Conservation (phyloP, 805 yeast genomes). For the Yamadazyma kitorensis region DNA sequence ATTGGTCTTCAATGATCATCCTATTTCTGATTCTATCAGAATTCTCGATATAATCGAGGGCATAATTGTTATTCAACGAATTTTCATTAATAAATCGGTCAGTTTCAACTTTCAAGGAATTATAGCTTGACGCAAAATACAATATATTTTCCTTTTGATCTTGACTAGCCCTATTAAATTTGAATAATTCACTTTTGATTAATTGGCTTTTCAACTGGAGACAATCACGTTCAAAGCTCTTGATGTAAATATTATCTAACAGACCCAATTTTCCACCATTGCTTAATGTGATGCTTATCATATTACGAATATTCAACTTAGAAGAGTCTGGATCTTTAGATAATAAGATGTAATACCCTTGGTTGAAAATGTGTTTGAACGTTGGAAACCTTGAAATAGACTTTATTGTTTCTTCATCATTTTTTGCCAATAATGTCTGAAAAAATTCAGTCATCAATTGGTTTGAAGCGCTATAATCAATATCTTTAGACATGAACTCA, state of each 20-base stretch:
- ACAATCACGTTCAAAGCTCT: slow-evolving; percentile 35
- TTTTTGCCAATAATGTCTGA: slow-evolving; percentile 24
- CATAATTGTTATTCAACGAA: slow-evolving; percentile 31
- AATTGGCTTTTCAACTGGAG: slow-evolving; percentile 31
- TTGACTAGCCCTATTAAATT: slow-evolving; percentile 53
- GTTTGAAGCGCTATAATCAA: slow-evolving; percentile 15
- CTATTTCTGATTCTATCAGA: slow-evolving; percentile 64
- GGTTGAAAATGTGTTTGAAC: slow-evolving; percentile 23
- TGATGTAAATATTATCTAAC: slow-evolving; percentile 31
- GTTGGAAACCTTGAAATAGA: slow-evolving; percentile 28
- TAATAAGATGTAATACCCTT: slow-evolving; percentile 21
- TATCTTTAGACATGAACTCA: slow-evolving; percentile 14
- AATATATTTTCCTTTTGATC: slow-evolving; percentile 63
- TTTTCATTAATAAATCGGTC: slow-evolving; percentile 28
- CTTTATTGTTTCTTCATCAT: slow-evolving; percentile 36
- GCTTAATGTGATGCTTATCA: slow-evolving; percentile 30
- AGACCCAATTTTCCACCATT: slow-evolving; percentile 35
- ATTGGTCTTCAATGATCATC: slow-evolving; percentile 52
- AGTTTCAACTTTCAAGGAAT: slow-evolving; percentile 43
- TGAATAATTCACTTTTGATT: slow-evolving; percentile 44
- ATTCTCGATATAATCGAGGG: slow-evolving; percentile 69
- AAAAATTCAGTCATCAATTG: slow-evolving; percentile 29
- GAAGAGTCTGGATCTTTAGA: slow-evolving; percentile 17
- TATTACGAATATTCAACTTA: slow-evolving; percentile 24
- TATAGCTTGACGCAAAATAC: slow-evolving; percentile 47